phyloP scores from a whole-genome alignment of 2,329 filamentous ascomycete species.

The Diaporthe velutina region DNA sequence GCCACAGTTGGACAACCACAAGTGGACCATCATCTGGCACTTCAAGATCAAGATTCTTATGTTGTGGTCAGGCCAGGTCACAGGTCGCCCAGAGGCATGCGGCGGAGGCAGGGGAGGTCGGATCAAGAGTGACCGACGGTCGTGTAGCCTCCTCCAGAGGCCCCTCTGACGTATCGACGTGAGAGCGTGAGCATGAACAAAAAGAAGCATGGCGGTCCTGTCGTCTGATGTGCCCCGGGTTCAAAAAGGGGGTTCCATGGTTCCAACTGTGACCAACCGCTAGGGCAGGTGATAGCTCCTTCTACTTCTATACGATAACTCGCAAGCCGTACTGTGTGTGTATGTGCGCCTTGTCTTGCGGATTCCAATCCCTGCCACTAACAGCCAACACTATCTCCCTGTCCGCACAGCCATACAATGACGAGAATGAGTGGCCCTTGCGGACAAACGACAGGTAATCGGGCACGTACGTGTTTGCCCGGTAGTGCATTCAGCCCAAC shows the following conservation, averaged over 20 bases:
- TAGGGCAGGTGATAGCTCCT: background rate
- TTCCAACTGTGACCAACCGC: background rate
- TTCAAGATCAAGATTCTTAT: background rate
- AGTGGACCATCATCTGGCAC: background rate
- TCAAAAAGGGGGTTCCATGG: constrained; percentile 9
- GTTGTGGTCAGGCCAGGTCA: constrained; percentile 1
- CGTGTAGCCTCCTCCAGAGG: background rate
- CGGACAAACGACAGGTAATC: background rate
- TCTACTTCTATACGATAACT: background rate
- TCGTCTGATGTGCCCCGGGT: constrained; percentile 28
- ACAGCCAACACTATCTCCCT: background rate
- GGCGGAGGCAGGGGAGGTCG: constrained; percentile 13
- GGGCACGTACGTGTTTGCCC: background rate
- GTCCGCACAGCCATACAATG: background rate
- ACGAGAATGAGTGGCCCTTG: background rate
- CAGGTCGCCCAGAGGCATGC: background rate
- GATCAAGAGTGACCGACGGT: constrained; percentile 12
- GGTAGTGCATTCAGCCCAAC: constrained; percentile 23
- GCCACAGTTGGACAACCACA: background rate
- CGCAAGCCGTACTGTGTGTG: background rate
- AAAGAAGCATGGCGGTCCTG: background rate
- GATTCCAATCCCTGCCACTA: constrained; percentile 14
- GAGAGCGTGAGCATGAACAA: constrained; percentile 4
- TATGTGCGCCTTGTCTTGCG: background rate
- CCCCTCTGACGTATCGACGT: background rate